A percentile compares a stretch with the other conserved stretches of the same genome.
Conservation (phyloP, 2,329 filamentous ascomycete genomes). For the Trichocomaceae sp. region DNA sequence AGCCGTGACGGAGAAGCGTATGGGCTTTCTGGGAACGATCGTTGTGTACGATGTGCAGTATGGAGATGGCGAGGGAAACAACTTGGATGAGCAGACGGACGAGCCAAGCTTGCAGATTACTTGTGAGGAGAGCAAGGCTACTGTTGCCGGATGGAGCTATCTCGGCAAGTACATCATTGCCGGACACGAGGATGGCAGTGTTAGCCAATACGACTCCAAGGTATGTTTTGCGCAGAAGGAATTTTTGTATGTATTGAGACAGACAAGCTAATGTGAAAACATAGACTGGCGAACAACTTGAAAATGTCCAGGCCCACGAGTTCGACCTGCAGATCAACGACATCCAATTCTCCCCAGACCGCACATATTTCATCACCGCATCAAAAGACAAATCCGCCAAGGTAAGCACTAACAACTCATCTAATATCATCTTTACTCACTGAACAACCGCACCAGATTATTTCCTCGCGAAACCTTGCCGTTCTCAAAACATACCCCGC, state of each 20-base stretch:
- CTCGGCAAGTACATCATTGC: slow-evolving; percentile 93
- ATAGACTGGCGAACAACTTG: slow-evolving; percentile 70
- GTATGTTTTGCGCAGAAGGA: slow-evolving; percentile 33
- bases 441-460: slow-evolving; percentile 49
- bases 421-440: neutral
- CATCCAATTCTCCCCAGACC: slow-evolving; percentile 87
- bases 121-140: slow-evolving; percentile 93
- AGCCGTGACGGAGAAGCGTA: slow-evolving; percentile 96
- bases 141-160: slow-evolving; percentile 94
- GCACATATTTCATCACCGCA: slow-evolving; percentile 96
- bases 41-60: slow-evolving; percentile 83
- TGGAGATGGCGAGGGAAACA: slow-evolving; percentile 51
- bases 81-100: slow-evolving; percentile 70
- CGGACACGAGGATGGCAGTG: slow-evolving; percentile 90
- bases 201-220: slow-evolving; percentile 89
- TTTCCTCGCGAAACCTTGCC: slow-evolving; percentile 77
- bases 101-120: slow-evolving; percentile 82
- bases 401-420: slow-evolving; percentile 41
- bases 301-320: slow-evolving; percentile 80
- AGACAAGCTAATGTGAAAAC: slow-evolving; percentile 16
- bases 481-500: slow-evolving; percentile 87
- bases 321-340: slow-evolving; percentile 78
- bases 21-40: slow-evolving; percentile 91
- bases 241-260: neutral
- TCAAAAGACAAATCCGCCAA: slow-evolving; percentile 97